Conservation (phyloP, 1,284 basidiomycete species). For the Puccinia brachypodii region DNA sequence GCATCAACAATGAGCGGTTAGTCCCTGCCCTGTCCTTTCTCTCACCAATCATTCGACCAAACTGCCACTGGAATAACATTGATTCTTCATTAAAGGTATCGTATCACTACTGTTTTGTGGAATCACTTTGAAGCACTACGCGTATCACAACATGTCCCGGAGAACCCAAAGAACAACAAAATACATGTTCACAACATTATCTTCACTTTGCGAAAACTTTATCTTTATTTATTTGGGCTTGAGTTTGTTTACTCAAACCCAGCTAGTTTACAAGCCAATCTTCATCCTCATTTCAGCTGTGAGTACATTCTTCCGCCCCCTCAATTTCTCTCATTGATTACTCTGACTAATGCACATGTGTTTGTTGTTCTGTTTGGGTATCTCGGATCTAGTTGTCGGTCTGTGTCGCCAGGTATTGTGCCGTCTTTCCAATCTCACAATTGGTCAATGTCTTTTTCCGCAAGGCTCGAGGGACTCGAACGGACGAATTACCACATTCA, state of each 20-base stretch:
- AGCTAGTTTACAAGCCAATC: slow-evolving; percentile 89
- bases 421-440: slow-evolving; percentile 95
- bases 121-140: slow-evolving; percentile 98
- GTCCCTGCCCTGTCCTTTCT: slow-evolving; percentile 49
- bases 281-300: slow-evolving; percentile 85
- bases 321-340: not conserved
- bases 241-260: slow-evolving; percentile 84
- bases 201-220: slow-evolving; percentile 95
- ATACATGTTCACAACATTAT: slow-evolving; percentile 88
- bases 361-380: not conserved
- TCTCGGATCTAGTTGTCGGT: slow-evolving; percentile 67
- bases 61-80: not conserved
- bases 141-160: slow-evolving; percentile 97
- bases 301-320: slow-evolving; percentile 50
- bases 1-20: slow-evolving; percentile 82
- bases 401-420: slow-evolving; percentile 88
- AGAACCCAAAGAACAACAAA: slow-evolving; percentile 93
- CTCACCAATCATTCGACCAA: not conserved
- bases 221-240: slow-evolving; percentile 99
- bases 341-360: slow-evolving; percentile 8
- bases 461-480: slow-evolving; percentile 72
- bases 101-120: slow-evolving; percentile 98
- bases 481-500: slow-evolving; percentile 86
- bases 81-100: slow-evolving; percentile 64
- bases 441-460: slow-evolving; percentile 86